Evolutionary conservation across 176 grass and related monocot species (phyloP).

Genomic region (Lolium rigidum): DNA sequence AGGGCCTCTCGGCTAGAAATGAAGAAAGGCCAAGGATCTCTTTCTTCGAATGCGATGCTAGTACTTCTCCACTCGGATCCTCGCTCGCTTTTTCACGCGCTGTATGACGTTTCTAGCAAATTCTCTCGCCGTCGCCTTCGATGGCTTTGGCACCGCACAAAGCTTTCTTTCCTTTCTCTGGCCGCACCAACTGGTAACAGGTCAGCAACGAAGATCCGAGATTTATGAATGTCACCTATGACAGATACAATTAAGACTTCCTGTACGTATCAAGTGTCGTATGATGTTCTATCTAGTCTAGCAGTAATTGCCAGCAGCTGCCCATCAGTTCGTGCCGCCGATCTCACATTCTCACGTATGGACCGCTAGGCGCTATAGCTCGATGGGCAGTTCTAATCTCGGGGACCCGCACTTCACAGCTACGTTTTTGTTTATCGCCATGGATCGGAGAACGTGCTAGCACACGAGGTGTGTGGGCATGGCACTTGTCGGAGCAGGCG

Average conservation of each 20-base stretch:
- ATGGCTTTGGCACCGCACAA: neutral
- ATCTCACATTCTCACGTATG: neutral
- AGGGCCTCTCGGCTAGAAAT: too few species aligned
- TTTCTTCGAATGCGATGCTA: constrained; percentile 3
- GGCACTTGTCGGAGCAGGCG: neutral
- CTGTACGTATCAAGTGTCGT: neutral
- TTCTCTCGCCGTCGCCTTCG: neutral
- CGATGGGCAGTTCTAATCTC: neutral
- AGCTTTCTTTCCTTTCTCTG: too few species aligned
- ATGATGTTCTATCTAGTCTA: neutral
- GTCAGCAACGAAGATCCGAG: too few species aligned
- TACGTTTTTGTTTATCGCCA: neutral
- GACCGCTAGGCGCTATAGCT: neutral
- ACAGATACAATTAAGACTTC: neutral
- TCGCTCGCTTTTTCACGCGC: neutral
- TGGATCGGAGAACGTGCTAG: neutral
- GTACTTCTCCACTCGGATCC: neutral
- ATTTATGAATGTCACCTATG: too few species aligned
- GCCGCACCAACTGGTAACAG: too few species aligned
- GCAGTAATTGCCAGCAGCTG: neutral
- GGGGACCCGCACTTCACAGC: neutral
- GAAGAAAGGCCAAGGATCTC: neutral
- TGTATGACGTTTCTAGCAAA: neutral
- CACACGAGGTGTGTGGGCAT: neutral
- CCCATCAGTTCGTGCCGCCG: neutral